A percentile compares a stretch with the other conserved stretches of the same genome.
Evolutionary conservation across 306 rosid genomes (phyloP).

Genomic region (Erythrophleum fordii): DNA sequence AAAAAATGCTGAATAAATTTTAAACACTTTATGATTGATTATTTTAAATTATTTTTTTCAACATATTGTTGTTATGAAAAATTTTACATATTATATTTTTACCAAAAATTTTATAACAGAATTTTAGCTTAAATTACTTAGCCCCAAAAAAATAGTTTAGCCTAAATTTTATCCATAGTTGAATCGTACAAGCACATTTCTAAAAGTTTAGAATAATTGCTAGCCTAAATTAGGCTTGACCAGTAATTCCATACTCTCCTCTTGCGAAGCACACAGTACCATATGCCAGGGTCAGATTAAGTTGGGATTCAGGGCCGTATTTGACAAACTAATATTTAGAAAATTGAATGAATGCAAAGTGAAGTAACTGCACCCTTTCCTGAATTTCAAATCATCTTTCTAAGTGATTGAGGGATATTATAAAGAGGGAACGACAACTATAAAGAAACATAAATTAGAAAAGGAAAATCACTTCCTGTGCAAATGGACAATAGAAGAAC

Average conservation of each 20-base stretch:
- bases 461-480: not conserved
- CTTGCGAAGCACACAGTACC: not conserved
- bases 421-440: not conserved
- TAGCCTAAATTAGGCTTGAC: slow-evolving; percentile 5
- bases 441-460: not conserved
- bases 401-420: not conserved
- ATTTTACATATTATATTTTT: too few species aligned
- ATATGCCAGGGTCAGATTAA: not conserved
- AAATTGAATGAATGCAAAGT: too few species aligned
- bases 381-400: not conserved
- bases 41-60: too few species aligned
- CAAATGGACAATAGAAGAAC: not conserved
- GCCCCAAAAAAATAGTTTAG: too few species aligned
- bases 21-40: too few species aligned
- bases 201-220: too few species aligned
- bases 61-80: too few species aligned
- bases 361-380: not conserved
- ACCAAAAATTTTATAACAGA: too few species aligned
- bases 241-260: not conserved
- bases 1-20: too few species aligned
- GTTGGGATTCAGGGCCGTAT: not conserved
- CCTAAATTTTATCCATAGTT: not conserved
- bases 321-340: too few species aligned
- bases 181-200: too few species aligned
- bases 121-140: too few species aligned